Base-by-base conservation (phyloP, 345 rosid genomes). In the Acer saccharum region DNA sequence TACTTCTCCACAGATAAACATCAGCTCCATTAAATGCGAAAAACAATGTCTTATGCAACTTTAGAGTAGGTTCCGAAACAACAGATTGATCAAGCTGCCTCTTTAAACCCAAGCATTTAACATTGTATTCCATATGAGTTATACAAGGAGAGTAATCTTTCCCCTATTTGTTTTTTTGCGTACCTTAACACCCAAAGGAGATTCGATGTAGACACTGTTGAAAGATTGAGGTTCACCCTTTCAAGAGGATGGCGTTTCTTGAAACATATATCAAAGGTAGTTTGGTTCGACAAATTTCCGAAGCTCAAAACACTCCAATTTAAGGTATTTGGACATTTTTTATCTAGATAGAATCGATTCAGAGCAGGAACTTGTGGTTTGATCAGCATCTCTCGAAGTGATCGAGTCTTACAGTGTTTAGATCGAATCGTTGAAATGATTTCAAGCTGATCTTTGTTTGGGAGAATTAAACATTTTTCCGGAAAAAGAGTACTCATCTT, bases 61-160 rank as follows among this genome's bases (percentile, higher is more conserved):
- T 66, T 20, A 54, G 29, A 75, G 63, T 12, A 32, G 52, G 64
- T 13, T 75, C 71, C 9, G 10, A 66, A 75, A 18, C 20, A 21
- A 48, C 52, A 75, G 50, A 65, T 54, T 66, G 78, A 55, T 54
- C 72, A 39, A 66, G 64, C 64, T 66, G 72, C 72, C 72, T 50
- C 65, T 75, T 75, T 32, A 54, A 52, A 4, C 39, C 69, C 61
- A 3, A 32, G 20, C 72, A 54, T 61, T 75, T 75, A 39, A 35
- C 63, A 66, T 35, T 23, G 52, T 50, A 52, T 39, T 35, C 65
- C 65, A 20, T 21, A 35, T 1, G 68, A 65, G 78, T 70, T 52
- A 14, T 23, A 13, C 13, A 12, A 35, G 64, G 23, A 66, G 52
- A 75, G 25, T 18, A 20, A 41, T 54, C 6, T 66, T 63, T 65